Evolutionary conservation across 306 rosid species (phyloP), one percentile per base, ranked within the genome.

Genomic region (Casuarina equisetifolia): DNA sequence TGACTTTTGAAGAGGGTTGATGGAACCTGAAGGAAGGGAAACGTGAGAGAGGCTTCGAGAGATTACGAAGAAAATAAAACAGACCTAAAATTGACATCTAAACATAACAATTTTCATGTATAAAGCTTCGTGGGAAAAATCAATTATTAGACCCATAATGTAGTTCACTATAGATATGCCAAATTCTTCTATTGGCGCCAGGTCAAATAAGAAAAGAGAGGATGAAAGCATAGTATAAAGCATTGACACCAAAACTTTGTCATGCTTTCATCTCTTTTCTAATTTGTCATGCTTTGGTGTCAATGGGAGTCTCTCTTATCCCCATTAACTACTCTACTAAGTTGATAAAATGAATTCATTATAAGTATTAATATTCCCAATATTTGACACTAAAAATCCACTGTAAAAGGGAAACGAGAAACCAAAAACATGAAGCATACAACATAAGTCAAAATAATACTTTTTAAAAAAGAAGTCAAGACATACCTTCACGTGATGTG

Each of bases 401-500:
- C 63, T 36, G 9, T 58, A 20, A 20, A 32, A 58, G 9, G 64
- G 64, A 12, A 2, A 58, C 20, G 64, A 58, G 64, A 58, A 76
- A 40, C 57, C 66, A 76, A 52, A 35, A 68, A 54, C 44, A 62
- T 38, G 36, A 68, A 76, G 54, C 68, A 66, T 8, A 66, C 19
- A 66, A 40, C 71, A 17, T 67, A 35, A 46, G 16, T 73, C 52
- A 55, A 57, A 58, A 58, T 11, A 7, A 36, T 39, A 32, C 15
- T 11, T 74, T 36, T 25, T 19, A 17, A 44, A 42, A 59, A 54
- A 70, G 73, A 58, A 67, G 38, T 58, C 20, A 75, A 58, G 69
- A 81, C 73, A 57, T 84, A 92, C 98, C 97, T 95, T 95, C 80
- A 95, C 87, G 80, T 95, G 97, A 81, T 95, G 97, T 76, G 98